phyloP scores from a whole-genome alignment of 164 flowering plant species.

The Santalum album region DNA sequence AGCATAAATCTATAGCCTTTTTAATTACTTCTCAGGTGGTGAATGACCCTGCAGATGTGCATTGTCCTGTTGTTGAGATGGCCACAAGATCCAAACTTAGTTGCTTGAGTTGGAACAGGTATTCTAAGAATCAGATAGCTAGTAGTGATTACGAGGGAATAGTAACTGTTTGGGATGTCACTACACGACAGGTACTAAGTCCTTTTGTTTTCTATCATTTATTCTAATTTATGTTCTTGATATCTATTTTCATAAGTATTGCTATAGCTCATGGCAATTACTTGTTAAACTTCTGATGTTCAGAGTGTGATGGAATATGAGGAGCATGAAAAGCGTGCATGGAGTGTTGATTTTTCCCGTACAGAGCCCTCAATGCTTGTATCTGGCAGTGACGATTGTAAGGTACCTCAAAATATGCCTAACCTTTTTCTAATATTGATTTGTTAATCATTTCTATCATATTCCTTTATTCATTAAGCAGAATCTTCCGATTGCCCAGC shows the following conservation, averaged over 20 bases:
- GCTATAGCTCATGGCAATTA: not conserved
- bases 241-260: not conserved
- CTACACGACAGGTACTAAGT: conserved; percentile 63
- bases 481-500: too few relatives aligned
- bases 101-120: conserved; percentile 97
- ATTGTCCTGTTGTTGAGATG: conserved; percentile 90
- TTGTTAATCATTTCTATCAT: not conserved
- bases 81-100: conserved; percentile 87
- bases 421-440: not conserved
- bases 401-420: conserved; percentile 33
- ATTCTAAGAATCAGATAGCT: conserved; percentile 69
- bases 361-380: conserved; percentile 91
- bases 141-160: conserved; percentile 97
- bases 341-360: conserved; percentile 98
- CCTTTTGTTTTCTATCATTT: not conserved
- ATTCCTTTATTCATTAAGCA: not conserved
- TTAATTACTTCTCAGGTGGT: conserved; percentile 55
- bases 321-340: conserved; percentile 97
- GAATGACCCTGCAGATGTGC: conserved; percentile 78
- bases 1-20: too few relatives aligned
- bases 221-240: too few relatives aligned
- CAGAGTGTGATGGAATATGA: conserved; percentile 97
- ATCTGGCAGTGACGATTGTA: conserved; percentile 97
- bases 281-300: conserved; percentile 2
- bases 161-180: conserved; percentile 97